Evolutionary conservation across 2,329 filamentous ascomycete genomes (phyloP).

Genomic region (Tolypocladium cylindrosporum): DNA sequence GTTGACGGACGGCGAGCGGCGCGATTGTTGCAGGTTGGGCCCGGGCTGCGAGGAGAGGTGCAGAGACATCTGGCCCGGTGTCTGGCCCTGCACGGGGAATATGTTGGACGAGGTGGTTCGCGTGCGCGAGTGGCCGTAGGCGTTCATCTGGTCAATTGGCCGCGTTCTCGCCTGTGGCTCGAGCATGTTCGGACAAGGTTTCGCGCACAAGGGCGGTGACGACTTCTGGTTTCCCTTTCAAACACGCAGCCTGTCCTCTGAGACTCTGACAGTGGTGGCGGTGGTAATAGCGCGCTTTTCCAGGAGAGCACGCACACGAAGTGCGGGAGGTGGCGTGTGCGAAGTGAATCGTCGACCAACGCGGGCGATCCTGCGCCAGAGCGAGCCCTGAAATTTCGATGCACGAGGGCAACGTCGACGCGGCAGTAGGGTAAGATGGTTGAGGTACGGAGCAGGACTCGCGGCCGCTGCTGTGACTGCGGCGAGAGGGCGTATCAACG

Average conservation of each 20-base stretch:
- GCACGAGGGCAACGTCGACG: not conserved
- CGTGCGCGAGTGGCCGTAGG: slow-evolving; percentile 44
- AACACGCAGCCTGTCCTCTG: not conserved
- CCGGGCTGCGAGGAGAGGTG: slow-evolving; percentile 1
- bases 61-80: not conserved
- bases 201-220: not conserved
- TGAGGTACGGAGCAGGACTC: not conserved
- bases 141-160: slow-evolving; percentile 21
- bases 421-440: too few species aligned
- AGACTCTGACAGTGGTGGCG: not conserved
- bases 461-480: not conserved
- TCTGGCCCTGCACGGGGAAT: slow-evolving; percentile 29
- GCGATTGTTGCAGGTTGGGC: slow-evolving; percentile 17
- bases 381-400: not conserved
- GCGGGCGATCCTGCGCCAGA: not conserved
- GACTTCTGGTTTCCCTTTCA: not conserved
- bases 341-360: not conserved
- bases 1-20: slow-evolving; percentile 56
- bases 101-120: slow-evolving; percentile 47
- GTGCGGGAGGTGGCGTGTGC: not conserved
- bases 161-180: slow-evolving; percentile 21
- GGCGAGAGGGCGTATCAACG: not conserved
- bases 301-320: not conserved
- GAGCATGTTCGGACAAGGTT: slow-evolving; percentile 14
- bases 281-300: not conserved